Evolutionary conservation across 331 rosid genomes (phyloP), one percentile per base, ranked within the genome.

Genomic region (Stylosanthes scabra): DNA sequence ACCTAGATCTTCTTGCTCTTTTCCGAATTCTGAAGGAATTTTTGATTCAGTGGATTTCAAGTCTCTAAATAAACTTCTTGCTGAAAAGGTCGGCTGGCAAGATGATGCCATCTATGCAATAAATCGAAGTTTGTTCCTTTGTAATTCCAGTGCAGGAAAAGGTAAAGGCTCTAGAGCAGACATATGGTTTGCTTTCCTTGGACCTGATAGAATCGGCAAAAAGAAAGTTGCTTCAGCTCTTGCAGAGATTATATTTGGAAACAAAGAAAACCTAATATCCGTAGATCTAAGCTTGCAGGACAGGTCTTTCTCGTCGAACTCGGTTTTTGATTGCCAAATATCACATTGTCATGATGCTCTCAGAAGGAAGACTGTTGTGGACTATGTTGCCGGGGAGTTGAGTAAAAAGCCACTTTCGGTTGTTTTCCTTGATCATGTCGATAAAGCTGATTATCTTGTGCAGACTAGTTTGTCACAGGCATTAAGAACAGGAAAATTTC

Each of bases 141-240:
- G 79, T 67, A 79, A 81, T 78, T 86, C 86, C 45, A 88, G 90
- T 58, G 66, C 73, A 51, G 85, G 87, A 72, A 84, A 79, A 82
- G 62, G 42, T 11, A 65, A 61, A 39, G 82, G 88, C 73, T 91
- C 87, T 49, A 84, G 90, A 83, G 84, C 85, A 67, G 92, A 87
- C 83, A 87, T 80, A 71, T 95, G 99, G 99, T 80, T 91, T 72
- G 75, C 89, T 52, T 88, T 95, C 70, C 81, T 85, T 54, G 99
- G 99, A 55, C 96, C 90, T 9, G 99, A 95, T 81, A 83, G 74
- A 74, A 74, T 91, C 46, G 97, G 97, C 45, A 91, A 95, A 87
- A 85, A 34, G 84, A 91, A 81, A 82, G 83, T 91, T 70, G 95
- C 92, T 70, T 41, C 76, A 58, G 85, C 90, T 64, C 96, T 95